These are phyloP conservation scores for Volvariella surrecta DNA, from an alignment of 1,284 basidiomycete genomes.

Conservation along the genomic window DNA sequence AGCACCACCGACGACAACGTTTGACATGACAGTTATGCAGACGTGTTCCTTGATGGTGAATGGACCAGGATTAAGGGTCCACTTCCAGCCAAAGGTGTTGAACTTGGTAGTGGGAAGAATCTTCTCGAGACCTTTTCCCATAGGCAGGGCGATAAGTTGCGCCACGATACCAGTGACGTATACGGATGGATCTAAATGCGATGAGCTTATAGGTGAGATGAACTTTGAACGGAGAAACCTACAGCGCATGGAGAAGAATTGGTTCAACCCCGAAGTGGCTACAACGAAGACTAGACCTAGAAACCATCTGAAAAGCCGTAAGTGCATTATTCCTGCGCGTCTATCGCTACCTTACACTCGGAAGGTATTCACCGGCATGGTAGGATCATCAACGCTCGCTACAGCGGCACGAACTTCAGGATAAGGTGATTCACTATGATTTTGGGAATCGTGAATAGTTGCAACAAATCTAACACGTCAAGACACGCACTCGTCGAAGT, in stretches of 20 bases:
- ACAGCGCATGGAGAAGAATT: slow-evolving; percentile 67
- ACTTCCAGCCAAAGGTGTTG: slow-evolving; percentile 56
- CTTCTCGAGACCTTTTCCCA: slow-evolving; percentile 59
- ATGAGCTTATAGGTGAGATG: too few relatives aligned
- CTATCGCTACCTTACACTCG: slow-evolving; percentile 49
- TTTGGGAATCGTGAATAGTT: slow-evolving; percentile 12
- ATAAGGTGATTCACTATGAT: slow-evolving; percentile 85
- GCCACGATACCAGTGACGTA: slow-evolving; percentile 57
- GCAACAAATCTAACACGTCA: background rate
- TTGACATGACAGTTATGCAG: slow-evolving; percentile 80
- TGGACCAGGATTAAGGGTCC: slow-evolving; percentile 80
- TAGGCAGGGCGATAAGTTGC: slow-evolving; percentile 61
- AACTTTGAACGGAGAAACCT: slow-evolving; percentile 24
- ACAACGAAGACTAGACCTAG: slow-evolving; percentile 59
- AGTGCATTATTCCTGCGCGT: slow-evolving; percentile 8
- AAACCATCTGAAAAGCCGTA: slow-evolving; percentile 46
- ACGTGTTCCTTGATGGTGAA: slow-evolving; percentile 91
- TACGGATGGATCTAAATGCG: slow-evolving; percentile 61
- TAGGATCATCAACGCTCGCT: slow-evolving; percentile 68
- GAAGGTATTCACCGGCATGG: slow-evolving; percentile 79
- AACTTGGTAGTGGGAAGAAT: slow-evolving; percentile 60
- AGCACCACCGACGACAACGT: slow-evolving; percentile 55
- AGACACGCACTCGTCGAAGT: slow-evolving; percentile 62
- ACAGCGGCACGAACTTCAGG: slow-evolving; percentile 84
- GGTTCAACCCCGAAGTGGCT: slow-evolving; percentile 55